Base-by-base conservation (phyloP, 257 asterid genomes). In the Nyctanthes arbortristis region DNA sequence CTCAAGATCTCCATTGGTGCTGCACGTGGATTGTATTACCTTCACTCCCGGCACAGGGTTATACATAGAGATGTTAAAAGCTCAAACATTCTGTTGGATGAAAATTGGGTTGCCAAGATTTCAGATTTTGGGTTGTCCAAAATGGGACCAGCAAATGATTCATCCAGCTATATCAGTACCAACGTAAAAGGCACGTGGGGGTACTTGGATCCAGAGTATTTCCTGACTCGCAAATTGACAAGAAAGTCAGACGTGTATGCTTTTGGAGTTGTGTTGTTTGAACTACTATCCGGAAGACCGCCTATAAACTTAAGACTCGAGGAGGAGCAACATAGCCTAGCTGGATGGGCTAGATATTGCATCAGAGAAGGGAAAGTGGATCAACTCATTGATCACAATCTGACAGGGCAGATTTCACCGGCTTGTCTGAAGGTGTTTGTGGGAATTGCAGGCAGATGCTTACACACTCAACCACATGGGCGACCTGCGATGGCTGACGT, bases 11-110 rank as follows among this genome's bases (percentile, higher is more conserved):
- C 75, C 25, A 79, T 90, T 33, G 96, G 93, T 20, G 93, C 95
- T 60, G 95, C 95, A 13, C 79, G 72, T 20, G 95, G 96, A 30
- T 63, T 90, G 64, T 78, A 90, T 68, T 84, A 82, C 71, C 95
- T 88, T 70, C 96, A 90, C 82, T 82, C 89, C 11, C 72, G 77
- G 66, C 80, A 75, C 33, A 76, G 84, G 72, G 86, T 85, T 67
- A 81, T 90, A 78, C 96, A 90, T 59, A 81, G 93, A 59, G 96
- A 90, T 45, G 93, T 88, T 65, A 88, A 90, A 73, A 82, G 87
- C 88, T 74, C 88, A 31, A 90, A 90, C 82, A 90, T 90, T 63
- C 71, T 88, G 75, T 72, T 90, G 65, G 88, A 90, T 65, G 89
- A 82, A 72, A 74, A 82, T 30, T 87, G 86, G 88, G 85, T 69